Conservation (phyloP, 2,329 filamentous ascomycete species). For the Alternaria gansuensis region DNA sequence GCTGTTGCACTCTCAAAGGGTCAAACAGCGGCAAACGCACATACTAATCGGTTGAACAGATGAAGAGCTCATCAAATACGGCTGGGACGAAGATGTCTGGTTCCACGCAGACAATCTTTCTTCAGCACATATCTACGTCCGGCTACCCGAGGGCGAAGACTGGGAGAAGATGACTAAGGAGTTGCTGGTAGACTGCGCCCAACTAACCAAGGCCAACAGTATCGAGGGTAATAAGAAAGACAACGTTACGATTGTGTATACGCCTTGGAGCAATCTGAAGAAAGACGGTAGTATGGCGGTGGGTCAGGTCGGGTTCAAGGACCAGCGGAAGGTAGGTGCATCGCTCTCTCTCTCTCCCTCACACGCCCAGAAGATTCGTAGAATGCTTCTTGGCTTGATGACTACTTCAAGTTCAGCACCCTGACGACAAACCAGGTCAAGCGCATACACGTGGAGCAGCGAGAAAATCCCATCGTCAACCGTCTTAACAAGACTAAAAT, state of each 20-base stretch:
- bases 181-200: constrained; percentile 87
- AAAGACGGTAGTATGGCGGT: constrained; percentile 96
- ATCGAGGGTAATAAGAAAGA: constrained; percentile 99
- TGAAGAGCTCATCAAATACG: constrained; percentile 93
- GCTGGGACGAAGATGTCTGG: constrained; percentile 97
- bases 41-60: constrained; percentile 63
- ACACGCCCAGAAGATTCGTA: neutral
- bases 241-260: constrained; percentile 96
- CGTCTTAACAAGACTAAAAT: constrained; percentile 96
- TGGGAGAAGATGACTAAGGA: constrained; percentile 84
- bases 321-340: constrained; percentile 70
- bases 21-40: neutral
- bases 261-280: constrained; percentile 93
- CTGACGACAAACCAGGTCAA: constrained; percentile 67
- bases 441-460: constrained; percentile 77
- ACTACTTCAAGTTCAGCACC: neutral
- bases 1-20: neutral
- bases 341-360: neutral
- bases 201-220: constrained; percentile 97
- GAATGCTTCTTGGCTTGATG: neutral
- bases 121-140: constrained; percentile 94
- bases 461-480: constrained; percentile 93
- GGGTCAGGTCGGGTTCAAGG: constrained; percentile 94
- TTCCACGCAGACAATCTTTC: constrained; percentile 99
- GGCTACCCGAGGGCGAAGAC: constrained; percentile 76